Percentiles rank a stretch among this genome's conserved stretches.
Evolutionary conservation across 148 eudicot genomes (phyloP).

Genomic region (Rhododendron molle): DNA sequence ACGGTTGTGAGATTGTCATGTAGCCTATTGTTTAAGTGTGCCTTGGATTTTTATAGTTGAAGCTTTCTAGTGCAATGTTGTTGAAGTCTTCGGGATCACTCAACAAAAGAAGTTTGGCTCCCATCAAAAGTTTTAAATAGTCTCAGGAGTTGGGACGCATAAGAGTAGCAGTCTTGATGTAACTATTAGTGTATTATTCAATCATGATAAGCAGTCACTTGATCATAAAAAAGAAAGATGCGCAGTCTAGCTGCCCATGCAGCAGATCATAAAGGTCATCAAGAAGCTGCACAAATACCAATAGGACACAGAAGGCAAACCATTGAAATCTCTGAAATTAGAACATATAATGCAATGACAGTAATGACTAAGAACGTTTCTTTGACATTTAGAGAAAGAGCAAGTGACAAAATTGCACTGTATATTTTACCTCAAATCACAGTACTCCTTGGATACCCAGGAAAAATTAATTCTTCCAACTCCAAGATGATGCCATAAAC

Average conservation of each 20-base stretch:
- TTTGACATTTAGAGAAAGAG: neutral
- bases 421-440: neutral
- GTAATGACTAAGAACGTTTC: neutral
- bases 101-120: too few relatives aligned
- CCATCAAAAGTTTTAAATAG: too few relatives aligned
- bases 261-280: neutral
- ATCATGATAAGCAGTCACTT: neutral
- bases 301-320: neutral
- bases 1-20: too few relatives aligned
- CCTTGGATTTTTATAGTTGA: too few relatives aligned
- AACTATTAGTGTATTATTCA: too few relatives aligned
- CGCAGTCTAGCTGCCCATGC: neutral
- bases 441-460: neutral
- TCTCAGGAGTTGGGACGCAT: neutral
- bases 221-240: neutral
- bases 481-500: too few relatives aligned
- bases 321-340: neutral
- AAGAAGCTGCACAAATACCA: neutral
- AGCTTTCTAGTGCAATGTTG: too few relatives aligned
- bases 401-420: neutral
- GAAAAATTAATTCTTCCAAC: neutral
- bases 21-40: too few relatives aligned
- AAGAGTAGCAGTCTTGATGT: neutral
- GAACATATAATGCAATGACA: neutral
- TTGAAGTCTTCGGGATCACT: too few relatives aligned